phyloP scores from a whole-genome alignment of 1,139 yeast genomes.

The Meyerozyma guilliermondii region DNA sequence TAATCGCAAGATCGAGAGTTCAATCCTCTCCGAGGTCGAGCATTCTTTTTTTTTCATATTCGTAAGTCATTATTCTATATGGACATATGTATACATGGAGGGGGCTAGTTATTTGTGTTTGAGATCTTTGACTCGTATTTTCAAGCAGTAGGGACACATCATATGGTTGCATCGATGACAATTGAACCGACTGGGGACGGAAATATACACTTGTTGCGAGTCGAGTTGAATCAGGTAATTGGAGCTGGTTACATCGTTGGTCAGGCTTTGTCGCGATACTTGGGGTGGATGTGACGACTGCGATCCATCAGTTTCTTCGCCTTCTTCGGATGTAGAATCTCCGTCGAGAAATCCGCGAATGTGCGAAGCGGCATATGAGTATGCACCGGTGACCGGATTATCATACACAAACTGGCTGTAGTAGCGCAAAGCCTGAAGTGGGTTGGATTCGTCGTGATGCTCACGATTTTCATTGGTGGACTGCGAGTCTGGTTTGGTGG shows the following conservation, averaged over 20 bases:
- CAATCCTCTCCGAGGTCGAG: slow-evolving; percentile 5
- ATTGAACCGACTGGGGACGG: slow-evolving; percentile 31
- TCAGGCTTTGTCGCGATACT: background rate
- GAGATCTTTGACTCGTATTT: slow-evolving; percentile 35
- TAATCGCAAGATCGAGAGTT: slow-evolving; percentile 5
- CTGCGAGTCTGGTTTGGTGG: background rate
- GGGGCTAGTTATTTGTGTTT: background rate
- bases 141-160: slow-evolving; percentile 53
- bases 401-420: slow-evolving; percentile 26
- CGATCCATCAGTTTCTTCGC: background rate
- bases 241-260: background rate
- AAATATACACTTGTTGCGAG: slow-evolving; percentile 1
- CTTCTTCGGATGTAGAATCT: slow-evolving; percentile 1
- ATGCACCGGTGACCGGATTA: slow-evolving; percentile 11
- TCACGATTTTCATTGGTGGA: too few relatives aligned
- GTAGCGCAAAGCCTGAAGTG: slow-evolving; percentile 19
- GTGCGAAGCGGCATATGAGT: slow-evolving; percentile 5
- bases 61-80: slow-evolving; percentile 1
- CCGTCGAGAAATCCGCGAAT: background rate
- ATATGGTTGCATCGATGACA: slow-evolving; percentile 46
- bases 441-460: slow-evolving; percentile 5
- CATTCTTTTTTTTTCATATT: background rate
- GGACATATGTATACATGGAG: background rate
- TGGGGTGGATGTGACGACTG: background rate
- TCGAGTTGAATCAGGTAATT: slow-evolving; percentile 2